Percentiles rank a stretch among this genome's conserved stretches.
phyloP scores from a whole-genome alignment of 1,284 basidiomycete species.

The Ceratobasidium sp. region DNA sequence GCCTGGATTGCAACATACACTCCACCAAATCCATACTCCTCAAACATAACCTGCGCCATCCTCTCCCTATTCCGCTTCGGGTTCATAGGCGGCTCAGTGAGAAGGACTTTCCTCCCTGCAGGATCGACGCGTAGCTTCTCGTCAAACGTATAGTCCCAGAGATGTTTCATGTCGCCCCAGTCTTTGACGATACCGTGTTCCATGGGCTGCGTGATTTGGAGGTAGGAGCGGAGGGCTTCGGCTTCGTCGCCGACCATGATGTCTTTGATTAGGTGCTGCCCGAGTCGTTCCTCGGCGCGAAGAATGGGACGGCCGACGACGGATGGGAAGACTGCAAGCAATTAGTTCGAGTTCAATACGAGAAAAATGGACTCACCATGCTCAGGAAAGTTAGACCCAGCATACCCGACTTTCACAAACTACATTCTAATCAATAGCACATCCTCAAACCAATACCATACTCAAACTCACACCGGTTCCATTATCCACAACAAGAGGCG shows the following conservation, averaged over 20 bases:
- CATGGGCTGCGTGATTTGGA: constrained; percentile 98
- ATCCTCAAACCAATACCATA: constrained; percentile 21
- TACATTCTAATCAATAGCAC: constrained; percentile 57
- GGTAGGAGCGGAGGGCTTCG: constrained; percentile 91
- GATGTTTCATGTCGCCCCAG: constrained; percentile 98
- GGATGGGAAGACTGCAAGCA: constrained; percentile 87
- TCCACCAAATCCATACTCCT: constrained; percentile 96
- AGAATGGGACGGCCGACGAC: constrained; percentile 97
- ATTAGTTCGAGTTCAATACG: constrained; percentile 22
- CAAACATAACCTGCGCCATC: constrained; percentile 99
- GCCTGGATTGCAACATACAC: constrained; percentile 99
- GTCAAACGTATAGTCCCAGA: constrained; percentile 99
- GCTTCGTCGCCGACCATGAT: constrained; percentile 99
- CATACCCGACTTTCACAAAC: constrained; percentile 99
- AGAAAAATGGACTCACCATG: constrained; percentile 73
- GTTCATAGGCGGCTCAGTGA: constrained; percentile 99
- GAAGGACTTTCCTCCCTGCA: constrained; percentile 87
- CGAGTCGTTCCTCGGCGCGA: constrained; percentile 95
- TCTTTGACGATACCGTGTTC: constrained; percentile 99
- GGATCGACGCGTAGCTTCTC: constrained; percentile 95
- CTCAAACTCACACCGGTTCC: constrained; percentile 89
- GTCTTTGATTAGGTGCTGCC: constrained; percentile 88
- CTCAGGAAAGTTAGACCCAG: constrained; percentile 98
- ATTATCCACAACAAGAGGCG: constrained; percentile 95
- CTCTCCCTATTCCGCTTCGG: constrained; percentile 92